Percentiles rank a stretch among this genome's conserved stretches.
These are phyloP conservation scores for Sophora flavescens DNA, from an alignment of 306 rosid species.

Conservation along the genomic window DNA sequence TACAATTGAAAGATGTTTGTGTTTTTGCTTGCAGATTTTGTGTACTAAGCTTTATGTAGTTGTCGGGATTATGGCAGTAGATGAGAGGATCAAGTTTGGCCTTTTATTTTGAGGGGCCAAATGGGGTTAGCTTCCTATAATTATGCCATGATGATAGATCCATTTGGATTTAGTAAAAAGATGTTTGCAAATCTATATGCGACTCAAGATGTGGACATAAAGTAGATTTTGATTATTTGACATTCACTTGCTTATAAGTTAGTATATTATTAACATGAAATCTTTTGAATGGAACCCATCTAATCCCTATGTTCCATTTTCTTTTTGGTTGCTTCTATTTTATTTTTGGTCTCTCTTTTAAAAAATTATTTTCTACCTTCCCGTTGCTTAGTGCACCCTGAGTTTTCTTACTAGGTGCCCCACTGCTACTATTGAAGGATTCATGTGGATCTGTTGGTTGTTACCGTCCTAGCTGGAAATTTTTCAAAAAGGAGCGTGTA, in stretches of 20 bases:
- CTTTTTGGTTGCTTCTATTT: conserved; percentile 52
- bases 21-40: conserved; percentile 48
- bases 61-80: conserved; percentile 40
- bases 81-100: conserved; percentile 10
- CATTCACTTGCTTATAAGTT: conserved; percentile 45
- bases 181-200: conserved; percentile 48
- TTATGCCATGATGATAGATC: conserved; percentile 42
- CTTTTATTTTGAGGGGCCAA: conserved; percentile 34
- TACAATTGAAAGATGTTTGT: conserved; percentile 34
- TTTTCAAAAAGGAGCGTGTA: conserved; percentile 34
- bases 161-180: conserved; percentile 47
- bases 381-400: not conserved
- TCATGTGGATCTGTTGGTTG: conserved; percentile 21
- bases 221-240: conserved; percentile 61
- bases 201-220: conserved; percentile 64
- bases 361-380: conserved; percentile 9
- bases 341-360: not conserved
- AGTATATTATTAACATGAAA: conserved; percentile 18
- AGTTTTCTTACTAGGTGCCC: conserved; percentile 28
- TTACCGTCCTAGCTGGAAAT: conserved; percentile 2
- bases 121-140: conserved; percentile 9
- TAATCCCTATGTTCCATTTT: conserved; percentile 32
- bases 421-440: conserved; percentile 36
- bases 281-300: conserved; percentile 42
- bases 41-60: conserved; percentile 24